phyloP scores from a whole-genome alignment of 192 early-diverging fungal genomes.

The Podila epigama region DNA sequence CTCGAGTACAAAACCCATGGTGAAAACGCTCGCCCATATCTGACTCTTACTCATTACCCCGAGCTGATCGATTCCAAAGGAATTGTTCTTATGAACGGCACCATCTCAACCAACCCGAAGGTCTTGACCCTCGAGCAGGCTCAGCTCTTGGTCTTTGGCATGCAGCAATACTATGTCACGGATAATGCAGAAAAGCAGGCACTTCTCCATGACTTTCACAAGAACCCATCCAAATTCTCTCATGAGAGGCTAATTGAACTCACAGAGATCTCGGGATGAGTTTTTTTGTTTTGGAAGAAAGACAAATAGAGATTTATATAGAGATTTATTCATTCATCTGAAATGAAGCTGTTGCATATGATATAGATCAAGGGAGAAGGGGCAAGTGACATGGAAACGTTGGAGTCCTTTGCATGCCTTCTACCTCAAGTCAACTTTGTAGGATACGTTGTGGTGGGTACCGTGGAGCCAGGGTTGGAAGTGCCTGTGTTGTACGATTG shows the following conservation, averaged over 20 bases:
- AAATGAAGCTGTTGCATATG: too few species aligned
- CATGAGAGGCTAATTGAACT: constrained; percentile 64
- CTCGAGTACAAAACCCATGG: constrained; percentile 90
- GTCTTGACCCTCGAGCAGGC: constrained; percentile 72
- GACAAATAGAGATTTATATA: too few species aligned
- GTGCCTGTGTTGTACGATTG: too few species aligned
- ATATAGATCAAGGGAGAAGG: too few species aligned
- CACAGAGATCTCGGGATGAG: constrained; percentile 52
- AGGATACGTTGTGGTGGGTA: too few species aligned
- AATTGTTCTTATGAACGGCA: constrained; percentile 92
- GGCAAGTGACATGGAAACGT: too few species aligned
- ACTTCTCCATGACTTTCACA: constrained; percentile 83
- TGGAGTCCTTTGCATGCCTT: too few species aligned
- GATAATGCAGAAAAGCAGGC: constrained; percentile 67
- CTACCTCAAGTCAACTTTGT: too few species aligned
- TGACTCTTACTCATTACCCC: constrained; percentile 89
- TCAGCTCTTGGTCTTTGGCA: constrained; percentile 77
- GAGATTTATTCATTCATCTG: too few species aligned
- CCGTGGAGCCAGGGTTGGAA: too few species aligned
- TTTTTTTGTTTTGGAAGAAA: background rate
- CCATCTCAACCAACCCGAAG: constrained; percentile 61
- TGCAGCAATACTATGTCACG: constrained; percentile 91
- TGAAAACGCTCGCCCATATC: constrained; percentile 76
- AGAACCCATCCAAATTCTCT: constrained; percentile 76
- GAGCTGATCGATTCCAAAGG: constrained; percentile 82